These are phyloP conservation scores for Camellia granthamiana DNA, from an alignment of 148 eudicot genomes.

Conservation along the genomic window DNA sequence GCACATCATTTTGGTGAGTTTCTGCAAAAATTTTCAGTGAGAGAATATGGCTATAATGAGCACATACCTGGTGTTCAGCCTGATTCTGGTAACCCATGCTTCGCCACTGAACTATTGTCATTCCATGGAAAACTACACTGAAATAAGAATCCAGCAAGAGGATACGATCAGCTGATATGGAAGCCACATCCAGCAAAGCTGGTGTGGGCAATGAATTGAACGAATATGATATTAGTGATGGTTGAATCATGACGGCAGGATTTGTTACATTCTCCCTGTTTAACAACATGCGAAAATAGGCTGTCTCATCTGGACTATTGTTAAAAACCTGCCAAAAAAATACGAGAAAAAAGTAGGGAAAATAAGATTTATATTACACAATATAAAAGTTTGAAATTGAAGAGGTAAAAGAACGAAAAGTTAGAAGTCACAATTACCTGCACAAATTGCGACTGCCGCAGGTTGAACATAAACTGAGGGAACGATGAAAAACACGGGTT, in stretches of 20 bases:
- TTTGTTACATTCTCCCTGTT: conserved; percentile 83
- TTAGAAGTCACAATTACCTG: conserved; percentile 45
- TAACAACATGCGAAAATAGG: conserved; percentile 86
- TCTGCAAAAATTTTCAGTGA: too few species aligned
- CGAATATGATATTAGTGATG: conserved; percentile 86
- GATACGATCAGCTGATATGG: conserved; percentile 84
- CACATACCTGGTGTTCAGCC: conserved; percentile 73
- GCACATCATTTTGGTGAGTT: too few species aligned
- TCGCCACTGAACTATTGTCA: conserved; percentile 96
- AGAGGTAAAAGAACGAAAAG: not conserved
- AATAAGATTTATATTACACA: not conserved
- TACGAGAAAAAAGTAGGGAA: not conserved
- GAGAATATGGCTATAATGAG: not conserved
- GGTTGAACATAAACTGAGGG: conserved; percentile 94
- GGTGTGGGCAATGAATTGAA: conserved; percentile 82
- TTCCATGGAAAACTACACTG: conserved; percentile 94
- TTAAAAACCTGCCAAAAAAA: conserved; percentile 58
- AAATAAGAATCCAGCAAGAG: conserved; percentile 87
- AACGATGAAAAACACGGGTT: conserved; percentile 85
- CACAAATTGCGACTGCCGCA: conserved; percentile 89
- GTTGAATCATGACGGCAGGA: conserved; percentile 94
- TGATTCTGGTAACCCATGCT: conserved; percentile 89
- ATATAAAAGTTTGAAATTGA: not conserved
- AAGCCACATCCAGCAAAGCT: conserved; percentile 80
- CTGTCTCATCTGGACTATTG: conserved; percentile 98